Conservation (phyloP, 129 eudicot genomes). For the Pulicaria dysenterica region DNA sequence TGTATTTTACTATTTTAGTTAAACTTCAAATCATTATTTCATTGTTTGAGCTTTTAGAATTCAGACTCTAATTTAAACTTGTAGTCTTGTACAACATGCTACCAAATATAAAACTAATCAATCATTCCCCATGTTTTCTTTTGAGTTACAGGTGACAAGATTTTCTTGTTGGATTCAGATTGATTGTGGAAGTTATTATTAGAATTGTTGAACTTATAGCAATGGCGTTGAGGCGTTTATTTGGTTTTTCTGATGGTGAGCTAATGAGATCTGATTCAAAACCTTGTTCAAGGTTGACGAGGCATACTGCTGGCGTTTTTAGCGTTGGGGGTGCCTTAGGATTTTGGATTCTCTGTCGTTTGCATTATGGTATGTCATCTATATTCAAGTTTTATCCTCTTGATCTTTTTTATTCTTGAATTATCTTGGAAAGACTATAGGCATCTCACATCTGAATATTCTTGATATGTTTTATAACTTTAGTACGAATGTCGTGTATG, state of each 20-base stretch:
- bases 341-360: constrained; percentile 85
- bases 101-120: background rate
- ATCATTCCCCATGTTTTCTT: background rate
- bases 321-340: constrained; percentile 86
- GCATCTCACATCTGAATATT: too few relatives aligned
- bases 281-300: constrained; percentile 83
- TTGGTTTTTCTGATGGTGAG: constrained; percentile 92
- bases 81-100: background rate
- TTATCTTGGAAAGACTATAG: too few relatives aligned
- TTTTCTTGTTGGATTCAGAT: constrained; percentile 23
- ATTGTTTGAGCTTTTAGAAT: background rate
- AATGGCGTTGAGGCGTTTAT: constrained; percentile 72
- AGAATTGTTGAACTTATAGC: constrained; percentile 2
- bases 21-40: background rate
- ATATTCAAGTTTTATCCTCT: background rate
- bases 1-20: too few relatives aligned
- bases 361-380: constrained; percentile 68
- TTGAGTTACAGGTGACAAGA: background rate
- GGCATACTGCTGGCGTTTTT: constrained; percentile 90
- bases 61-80: background rate
- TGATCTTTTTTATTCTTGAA: constrained; percentile 27
- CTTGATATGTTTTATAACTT: too few relatives aligned
- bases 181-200: background rate
- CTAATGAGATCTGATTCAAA: constrained; percentile 86
- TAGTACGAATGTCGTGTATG: too few relatives aligned